These are phyloP conservation scores for Mucor saturninus DNA, from an alignment of 371 early-diverging fungal genomes.

Conservation along the genomic window DNA sequence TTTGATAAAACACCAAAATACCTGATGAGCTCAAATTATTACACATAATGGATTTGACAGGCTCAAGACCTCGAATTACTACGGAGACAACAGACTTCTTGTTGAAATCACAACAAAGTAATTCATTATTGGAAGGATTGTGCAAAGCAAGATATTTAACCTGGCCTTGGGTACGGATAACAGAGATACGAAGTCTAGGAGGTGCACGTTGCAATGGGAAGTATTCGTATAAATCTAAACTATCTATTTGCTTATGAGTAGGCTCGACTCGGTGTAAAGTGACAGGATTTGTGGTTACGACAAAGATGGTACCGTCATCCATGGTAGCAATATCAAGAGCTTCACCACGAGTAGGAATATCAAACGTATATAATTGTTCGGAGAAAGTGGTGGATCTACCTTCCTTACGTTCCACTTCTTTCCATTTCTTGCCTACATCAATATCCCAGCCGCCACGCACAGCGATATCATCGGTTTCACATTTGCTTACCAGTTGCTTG, in stretches of 20 bases:
- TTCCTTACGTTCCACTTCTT: conserved; percentile 71
- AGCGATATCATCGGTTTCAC: conserved; percentile 40
- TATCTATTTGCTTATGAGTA: conserved; percentile 57
- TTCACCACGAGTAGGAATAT: conserved; percentile 74
- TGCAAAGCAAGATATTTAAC: conserved; percentile 65
- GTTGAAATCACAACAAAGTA: conserved; percentile 67
- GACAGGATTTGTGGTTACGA: conserved; percentile 72
- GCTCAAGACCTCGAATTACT: conserved; percentile 58
- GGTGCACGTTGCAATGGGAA: conserved; percentile 74
- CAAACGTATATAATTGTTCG: conserved; percentile 74
- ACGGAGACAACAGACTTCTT: conserved; percentile 61
- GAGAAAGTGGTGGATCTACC: conserved; percentile 70
- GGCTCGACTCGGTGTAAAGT: conserved; percentile 69
- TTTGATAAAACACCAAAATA: conserved; percentile 69
- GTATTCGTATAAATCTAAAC: conserved; percentile 80
- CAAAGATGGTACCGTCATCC: conserved; percentile 62
- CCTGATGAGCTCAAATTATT: conserved; percentile 48
- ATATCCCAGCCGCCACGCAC: conserved; percentile 70
- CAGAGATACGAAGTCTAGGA: conserved; percentile 61
- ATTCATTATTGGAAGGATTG: conserved; percentile 70
- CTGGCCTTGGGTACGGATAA: conserved; percentile 42
- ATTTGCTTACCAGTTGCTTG: conserved; percentile 13
- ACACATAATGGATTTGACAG: conserved; percentile 63
- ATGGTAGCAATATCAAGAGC: conserved; percentile 67
- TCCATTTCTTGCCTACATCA: conserved; percentile 57